A percentile compares a stretch with the other conserved stretches of the same genome.
Evolutionary conservation across 345 rosid genomes (phyloP).

Genomic region (Triadica sebifera): DNA sequence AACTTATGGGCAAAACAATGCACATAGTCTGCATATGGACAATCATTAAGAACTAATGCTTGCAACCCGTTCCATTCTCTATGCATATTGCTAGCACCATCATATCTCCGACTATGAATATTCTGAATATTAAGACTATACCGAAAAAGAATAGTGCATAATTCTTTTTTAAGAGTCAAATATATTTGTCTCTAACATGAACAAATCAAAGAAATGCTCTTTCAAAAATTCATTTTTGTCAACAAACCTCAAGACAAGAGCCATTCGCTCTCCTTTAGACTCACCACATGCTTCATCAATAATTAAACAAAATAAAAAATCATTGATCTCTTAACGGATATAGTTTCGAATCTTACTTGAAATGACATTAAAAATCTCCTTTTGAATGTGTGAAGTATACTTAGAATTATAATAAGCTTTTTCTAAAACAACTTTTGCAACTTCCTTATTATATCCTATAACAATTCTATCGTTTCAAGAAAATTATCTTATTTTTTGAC

Average conservation of each 20-base stretch:
- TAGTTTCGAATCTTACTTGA: not conserved
- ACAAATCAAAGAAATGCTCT: not conserved
- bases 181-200: not conserved
- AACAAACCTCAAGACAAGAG: constrained; percentile 10
- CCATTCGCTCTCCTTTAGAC: constrained; percentile 3
- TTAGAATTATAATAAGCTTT: not conserved
- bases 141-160: not conserved
- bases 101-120: constrained; percentile 2
- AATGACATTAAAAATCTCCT: not conserved
- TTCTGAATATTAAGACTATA: not conserved
- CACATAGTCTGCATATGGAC: not conserved
- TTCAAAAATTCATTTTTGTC: not conserved
- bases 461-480: not conserved
- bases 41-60: not conserved
- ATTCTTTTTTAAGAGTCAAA: not conserved
- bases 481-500: not conserved
- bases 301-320: constrained; percentile 6
- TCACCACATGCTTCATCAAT: constrained; percentile 12
- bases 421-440: not conserved
- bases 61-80: not conserved
- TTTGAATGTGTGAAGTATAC: not conserved
- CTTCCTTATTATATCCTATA: not conserved
- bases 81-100: constrained; percentile 11
- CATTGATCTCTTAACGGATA: not conserved
- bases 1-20: constrained; percentile 7